Evolutionary conservation across 345 rosid genomes (phyloP), one percentile per base, ranked within the genome.

Genomic region (Arabidopsis suecica): DNA sequence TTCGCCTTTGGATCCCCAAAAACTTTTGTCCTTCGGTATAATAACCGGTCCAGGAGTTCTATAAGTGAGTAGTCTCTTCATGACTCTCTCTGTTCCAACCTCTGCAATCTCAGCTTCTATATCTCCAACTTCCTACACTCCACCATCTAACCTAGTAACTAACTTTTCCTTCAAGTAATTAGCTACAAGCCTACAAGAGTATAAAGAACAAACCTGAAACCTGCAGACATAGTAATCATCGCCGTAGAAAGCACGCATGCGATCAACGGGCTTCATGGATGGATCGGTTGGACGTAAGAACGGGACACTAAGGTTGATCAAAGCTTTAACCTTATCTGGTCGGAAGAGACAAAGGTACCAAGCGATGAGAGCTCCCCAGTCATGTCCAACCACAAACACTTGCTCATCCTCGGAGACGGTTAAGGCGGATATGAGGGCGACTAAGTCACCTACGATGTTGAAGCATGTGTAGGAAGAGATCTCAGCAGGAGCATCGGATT

Each of bases 161-260:
- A 25, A 37, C 6, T 8, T 22, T 44, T 61, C 6, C 41, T 61
- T 40, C 13, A 41, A 38, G 12, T 22, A 49, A 32, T 47, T 20
- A 72, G 37, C 3, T 25, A 2, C n/a, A 28, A 28, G 30, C 2
- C 30, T 20, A 20, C 22, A 13, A 30, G 34, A 6, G 58, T 54
- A 54, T 54, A 14, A 13, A 38, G 30, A 62, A 69, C 80, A 14
- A 62, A 89, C 98, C 96, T 93, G 96, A 81, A 94, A 83, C 81
- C 96, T 84, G 81, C 88, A 86, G 10, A 89, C 53, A 78, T 94
- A 91, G 79, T 80, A 91, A 51, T 89, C 91, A 40, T 88, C 89
- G 18, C 95, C 97, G 30, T 73, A 86, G 18, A 64, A 45, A 30
- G 82, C 83, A 60, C 84, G 80, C 69, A 89, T 16, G 28, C 12